These are phyloP conservation scores for Pichia paraexigua DNA, from an alignment of 805 yeast genomes.

Conservation along the genomic window DNA sequence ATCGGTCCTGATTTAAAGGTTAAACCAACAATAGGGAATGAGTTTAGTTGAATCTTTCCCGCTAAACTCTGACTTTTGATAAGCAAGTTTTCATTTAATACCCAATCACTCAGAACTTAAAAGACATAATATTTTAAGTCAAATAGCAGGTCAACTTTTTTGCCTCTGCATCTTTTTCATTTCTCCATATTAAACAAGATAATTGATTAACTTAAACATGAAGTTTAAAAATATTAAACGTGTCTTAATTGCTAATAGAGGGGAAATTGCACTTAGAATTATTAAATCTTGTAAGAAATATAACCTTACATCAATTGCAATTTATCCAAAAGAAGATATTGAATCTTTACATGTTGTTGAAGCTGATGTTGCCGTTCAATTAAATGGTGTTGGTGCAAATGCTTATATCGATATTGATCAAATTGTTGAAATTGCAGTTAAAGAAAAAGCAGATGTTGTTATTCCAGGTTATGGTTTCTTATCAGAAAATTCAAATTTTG, in stretches of 20 bases:
- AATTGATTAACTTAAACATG: neutral
- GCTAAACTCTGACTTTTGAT: neutral
- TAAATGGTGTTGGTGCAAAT: conserved; percentile 23
- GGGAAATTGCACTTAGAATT: conserved; percentile 23
- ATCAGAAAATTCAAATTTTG: conserved; percentile 26
- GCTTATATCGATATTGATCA: conserved; percentile 21
- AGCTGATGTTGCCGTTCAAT: conserved; percentile 20
- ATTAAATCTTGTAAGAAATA: conserved; percentile 17
- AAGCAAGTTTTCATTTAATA: neutral
- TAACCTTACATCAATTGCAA: conserved; percentile 16
- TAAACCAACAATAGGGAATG: too few relatives aligned
- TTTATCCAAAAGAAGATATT: conserved; percentile 22
- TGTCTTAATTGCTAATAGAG: conserved; percentile 21
- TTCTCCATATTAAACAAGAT: neutral
- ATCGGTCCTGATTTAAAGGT: neutral
- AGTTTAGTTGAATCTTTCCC: neutral
- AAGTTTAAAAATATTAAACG: conserved; percentile 11
- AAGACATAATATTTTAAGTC: neutral
- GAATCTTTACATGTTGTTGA: conserved; percentile 24
- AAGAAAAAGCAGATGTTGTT: conserved; percentile 28
- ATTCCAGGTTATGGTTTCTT: conserved; percentile 36
- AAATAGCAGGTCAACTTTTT: neutral
- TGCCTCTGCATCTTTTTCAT: neutral
- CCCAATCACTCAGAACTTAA: too few relatives aligned
- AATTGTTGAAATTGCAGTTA: conserved; percentile 24